A percentile compares a stretch with the other conserved stretches of the same genome.
Evolutionary conservation across 2,329 filamentous ascomycete species (phyloP).

Genomic region (Cytospora paraplurivora): DNA sequence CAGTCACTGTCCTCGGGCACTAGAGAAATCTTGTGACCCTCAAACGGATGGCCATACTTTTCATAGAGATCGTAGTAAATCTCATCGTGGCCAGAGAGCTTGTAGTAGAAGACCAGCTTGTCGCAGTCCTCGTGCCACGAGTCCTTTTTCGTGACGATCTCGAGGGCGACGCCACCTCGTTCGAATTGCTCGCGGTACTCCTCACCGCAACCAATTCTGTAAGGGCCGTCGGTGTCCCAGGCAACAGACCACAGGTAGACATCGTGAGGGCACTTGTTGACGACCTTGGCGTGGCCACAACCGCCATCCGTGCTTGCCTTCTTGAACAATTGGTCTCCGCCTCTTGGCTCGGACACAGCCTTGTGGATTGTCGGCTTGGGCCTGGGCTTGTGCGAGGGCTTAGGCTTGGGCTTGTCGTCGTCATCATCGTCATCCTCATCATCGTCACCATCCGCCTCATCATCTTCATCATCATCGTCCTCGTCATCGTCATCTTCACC

Average conservation of each 20-base stretch:
- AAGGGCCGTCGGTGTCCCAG: slow-evolving; percentile 22
- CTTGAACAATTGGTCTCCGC: neutral
- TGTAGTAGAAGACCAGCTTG: slow-evolving; percentile 26
- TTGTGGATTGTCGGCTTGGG: neutral
- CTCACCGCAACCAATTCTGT: slow-evolving; percentile 22
- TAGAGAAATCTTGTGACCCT: slow-evolving; percentile 15
- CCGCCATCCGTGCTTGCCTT: neutral
- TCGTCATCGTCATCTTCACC: too few relatives aligned
- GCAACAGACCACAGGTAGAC: slow-evolving; percentile 26
- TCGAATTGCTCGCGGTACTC: slow-evolving; percentile 21
- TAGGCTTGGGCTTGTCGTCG: too few relatives aligned
- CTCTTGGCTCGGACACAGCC: neutral
- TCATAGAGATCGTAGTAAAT: slow-evolving; percentile 24
- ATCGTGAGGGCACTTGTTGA: slow-evolving; percentile 24
- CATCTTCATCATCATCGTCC: too few relatives aligned
- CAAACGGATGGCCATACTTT: slow-evolving; percentile 22
- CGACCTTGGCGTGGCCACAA: slow-evolving; percentile 19
- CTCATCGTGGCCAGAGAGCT: slow-evolving; percentile 5
- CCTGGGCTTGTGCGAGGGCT: neutral
- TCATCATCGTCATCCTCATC: too few relatives aligned
- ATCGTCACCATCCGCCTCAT: too few relatives aligned
- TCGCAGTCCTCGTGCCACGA: slow-evolving; percentile 16
- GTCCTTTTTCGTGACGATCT: slow-evolving; percentile 19
- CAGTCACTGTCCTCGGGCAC: slow-evolving; percentile 21
- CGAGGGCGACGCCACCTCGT: slow-evolving; percentile 20